phyloP scores from a whole-genome alignment of 805 yeast species.

The Pichia eremophila region DNA sequence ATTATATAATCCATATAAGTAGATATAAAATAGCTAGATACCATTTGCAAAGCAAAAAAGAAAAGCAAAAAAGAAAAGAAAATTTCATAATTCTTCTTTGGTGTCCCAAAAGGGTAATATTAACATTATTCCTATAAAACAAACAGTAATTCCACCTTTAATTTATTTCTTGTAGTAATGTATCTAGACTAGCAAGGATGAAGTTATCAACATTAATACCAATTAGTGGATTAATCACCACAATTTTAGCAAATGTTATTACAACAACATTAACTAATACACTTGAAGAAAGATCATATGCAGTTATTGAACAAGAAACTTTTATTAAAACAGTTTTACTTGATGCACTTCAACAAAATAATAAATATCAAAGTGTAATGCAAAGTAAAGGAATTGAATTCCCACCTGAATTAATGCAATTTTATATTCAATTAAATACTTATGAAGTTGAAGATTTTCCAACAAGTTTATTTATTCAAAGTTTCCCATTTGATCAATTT shows the following conservation, averaged over 20 bases:
- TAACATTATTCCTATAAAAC: too few relatives aligned
- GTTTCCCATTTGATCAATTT: conserved; percentile 27
- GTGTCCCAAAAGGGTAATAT: conserved; percentile 13
- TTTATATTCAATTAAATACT: conserved; percentile 16
- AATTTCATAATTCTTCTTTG: conserved; percentile 13
- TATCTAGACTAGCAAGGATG: too few relatives aligned
- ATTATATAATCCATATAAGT: too few relatives aligned
- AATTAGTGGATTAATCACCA: too few relatives aligned
- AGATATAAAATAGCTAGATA: background rate
- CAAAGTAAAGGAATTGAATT: conserved; percentile 17
- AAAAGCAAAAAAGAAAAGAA: background rate
- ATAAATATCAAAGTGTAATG: conserved; percentile 30
- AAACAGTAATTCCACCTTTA: too few relatives aligned
- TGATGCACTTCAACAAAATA: conserved; percentile 22
- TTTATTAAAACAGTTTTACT: conserved; percentile 25
- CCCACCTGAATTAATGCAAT: conserved; percentile 24
- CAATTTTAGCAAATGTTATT: background rate
- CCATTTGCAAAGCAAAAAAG: background rate
- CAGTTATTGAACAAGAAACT: conserved; percentile 24
- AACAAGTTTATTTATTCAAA: conserved; percentile 18
- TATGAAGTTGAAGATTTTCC: conserved; percentile 9
- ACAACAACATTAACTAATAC: conserved; percentile 18
- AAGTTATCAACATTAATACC: too few relatives aligned
- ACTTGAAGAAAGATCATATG: conserved; percentile 21
- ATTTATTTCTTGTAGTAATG: too few relatives aligned